Evolutionary conservation across 306 rosid species (phyloP).

Genomic region (Bauhinia variegata): DNA sequence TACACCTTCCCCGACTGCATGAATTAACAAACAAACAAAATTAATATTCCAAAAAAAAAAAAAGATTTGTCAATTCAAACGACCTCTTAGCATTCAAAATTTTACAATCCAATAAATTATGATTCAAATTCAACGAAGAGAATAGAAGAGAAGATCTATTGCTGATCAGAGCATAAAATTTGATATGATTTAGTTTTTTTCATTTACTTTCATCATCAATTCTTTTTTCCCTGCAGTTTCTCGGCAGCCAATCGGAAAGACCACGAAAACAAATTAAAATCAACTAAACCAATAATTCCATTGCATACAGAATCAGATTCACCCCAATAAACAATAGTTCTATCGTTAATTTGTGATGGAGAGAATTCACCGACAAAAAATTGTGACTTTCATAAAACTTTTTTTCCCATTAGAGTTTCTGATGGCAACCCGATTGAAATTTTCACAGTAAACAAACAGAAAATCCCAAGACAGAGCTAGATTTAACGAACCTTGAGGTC

Average conservation of each 20-base stretch:
- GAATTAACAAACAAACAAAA: neutral
- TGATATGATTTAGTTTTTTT: neutral
- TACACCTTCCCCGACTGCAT: conserved; percentile 92
- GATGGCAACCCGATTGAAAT: neutral
- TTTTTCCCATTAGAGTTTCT: neutral
- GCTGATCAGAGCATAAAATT: conserved; percentile 17
- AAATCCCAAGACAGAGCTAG: conserved; percentile 21
- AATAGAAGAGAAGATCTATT: neutral
- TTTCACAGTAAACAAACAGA: conserved; percentile 38
- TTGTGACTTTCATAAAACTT: neutral
- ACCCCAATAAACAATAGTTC: neutral
- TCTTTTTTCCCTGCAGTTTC: neutral
- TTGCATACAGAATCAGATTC: neutral
- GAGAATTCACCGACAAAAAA: neutral
- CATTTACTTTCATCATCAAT: neutral
- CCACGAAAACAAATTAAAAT: neutral
- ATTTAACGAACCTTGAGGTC: conserved; percentile 77
- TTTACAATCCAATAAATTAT: no score
- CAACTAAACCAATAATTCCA: neutral
- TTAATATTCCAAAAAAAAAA: neutral
- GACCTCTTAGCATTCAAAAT: no score
- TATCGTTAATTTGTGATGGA: neutral
- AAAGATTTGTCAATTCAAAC: no score
- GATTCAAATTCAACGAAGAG: no score
- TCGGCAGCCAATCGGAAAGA: conserved; percentile 19